Base-by-base conservation (phyloP, 2,329 filamentous ascomycete species). In the Fusarium sterilihyphosum region DNA sequence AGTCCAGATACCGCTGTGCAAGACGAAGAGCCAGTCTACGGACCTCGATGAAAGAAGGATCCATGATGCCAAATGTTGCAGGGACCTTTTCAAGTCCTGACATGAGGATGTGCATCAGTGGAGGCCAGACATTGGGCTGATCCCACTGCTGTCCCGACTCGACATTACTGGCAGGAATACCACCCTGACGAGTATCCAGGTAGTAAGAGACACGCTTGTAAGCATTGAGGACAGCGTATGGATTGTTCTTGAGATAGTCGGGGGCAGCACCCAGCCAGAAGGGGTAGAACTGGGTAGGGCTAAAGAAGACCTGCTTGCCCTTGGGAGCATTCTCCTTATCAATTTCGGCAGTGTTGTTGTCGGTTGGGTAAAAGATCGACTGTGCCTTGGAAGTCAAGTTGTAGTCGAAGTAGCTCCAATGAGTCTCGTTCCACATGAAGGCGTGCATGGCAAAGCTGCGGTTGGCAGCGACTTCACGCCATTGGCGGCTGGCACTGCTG, bases 191-290 rank as follows among this genome's bases (percentile, higher is more conserved):
- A 37, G 81, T 79, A 17, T 88, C 84, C 11, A 93, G 86, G 40
- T 89, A 86, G 62, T 83, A 80, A 4, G 83, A 82, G 6, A 93
- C 85, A 49, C 88, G 88, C 22, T 83, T 78, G 75, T 86, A 93
- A 1, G 87, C 88, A 24, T 81, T 84, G 62, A 86, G 85, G 31
- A 93, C 85, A 7, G 90, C 88, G 26, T 86, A 83, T 1, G 91
- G 88, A 78, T 92, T 89, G 71, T 88, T 83, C 78, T 87, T 89
- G 72, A 93, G 84, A 67, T 85, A 81, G 1, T 80, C 77, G 0
- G 90, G 90, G 0, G 91, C 91, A 3, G 91, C 90, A 26, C 91
- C 91, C 4, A 89, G 88, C 91, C 91, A 93, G 85, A 92, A 92
- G 5, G 91, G 91, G 78, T 90, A 92, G 80, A 91, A 89, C 78